Conservation (phyloP, 805 yeast genomes). For the Brettanomyces sp. region DNA sequence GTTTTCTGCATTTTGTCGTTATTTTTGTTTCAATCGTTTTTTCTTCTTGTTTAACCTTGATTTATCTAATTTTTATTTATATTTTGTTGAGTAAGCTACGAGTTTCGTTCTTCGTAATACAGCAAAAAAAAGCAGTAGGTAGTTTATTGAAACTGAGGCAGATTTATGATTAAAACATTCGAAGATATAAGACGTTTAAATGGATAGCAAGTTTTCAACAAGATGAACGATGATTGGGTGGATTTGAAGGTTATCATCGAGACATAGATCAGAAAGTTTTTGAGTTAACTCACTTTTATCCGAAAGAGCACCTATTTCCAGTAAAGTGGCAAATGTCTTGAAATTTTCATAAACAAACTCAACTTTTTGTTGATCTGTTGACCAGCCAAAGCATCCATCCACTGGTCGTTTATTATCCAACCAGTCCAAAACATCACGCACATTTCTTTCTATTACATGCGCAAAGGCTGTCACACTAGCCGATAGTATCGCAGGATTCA, state of each 20-base stretch:
- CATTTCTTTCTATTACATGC: not conserved
- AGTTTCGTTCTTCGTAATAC: too few species aligned
- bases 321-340: not conserved
- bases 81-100: not conserved
- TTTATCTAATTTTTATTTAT: slow-evolving; percentile 4
- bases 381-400: slow-evolving; percentile 25
- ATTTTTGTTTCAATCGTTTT: not conserved
- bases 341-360: slow-evolving; percentile 14
- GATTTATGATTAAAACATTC: too few species aligned
- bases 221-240: not conserved
- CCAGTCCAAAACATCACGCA: slow-evolving; percentile 3
- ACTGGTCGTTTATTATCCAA: slow-evolving; percentile 5
- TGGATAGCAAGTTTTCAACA: not conserved
- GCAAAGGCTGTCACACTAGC: not conserved
- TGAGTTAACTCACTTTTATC: not conserved
- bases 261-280: not conserved
- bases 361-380: slow-evolving; percentile 16
- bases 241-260: not conserved
- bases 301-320: not conserved
- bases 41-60: not conserved
- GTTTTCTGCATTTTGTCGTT: not conserved
- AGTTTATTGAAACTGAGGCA: too few species aligned
- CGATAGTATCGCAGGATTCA: not conserved
- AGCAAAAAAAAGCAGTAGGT: too few species aligned
- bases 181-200: too few species aligned